A percentile compares a stretch with the other conserved stretches of the same genome.
Conservation (phyloP, 768 basidiomycete species). For the Cyathus striatus region DNA sequence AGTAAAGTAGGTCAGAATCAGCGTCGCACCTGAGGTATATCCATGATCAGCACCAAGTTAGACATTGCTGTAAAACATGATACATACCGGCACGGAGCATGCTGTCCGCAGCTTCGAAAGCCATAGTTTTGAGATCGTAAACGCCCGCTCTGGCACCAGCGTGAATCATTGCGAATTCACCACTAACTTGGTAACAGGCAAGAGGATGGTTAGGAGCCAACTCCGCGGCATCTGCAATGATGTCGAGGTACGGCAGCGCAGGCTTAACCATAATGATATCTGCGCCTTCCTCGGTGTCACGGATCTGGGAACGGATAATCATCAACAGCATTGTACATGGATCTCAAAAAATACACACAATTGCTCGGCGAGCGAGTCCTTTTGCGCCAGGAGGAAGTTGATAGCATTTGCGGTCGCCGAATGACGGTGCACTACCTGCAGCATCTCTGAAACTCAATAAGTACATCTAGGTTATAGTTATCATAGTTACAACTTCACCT, state of each 20-base stretch:
- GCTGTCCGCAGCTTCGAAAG: conserved; percentile 87
- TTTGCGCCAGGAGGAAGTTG: conserved; percentile 88
- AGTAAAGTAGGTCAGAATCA: conserved; percentile 94
- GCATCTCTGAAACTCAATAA: conserved; percentile 64
- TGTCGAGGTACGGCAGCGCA: conserved; percentile 91
- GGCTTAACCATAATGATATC: conserved; percentile 99
- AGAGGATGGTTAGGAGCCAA: conserved; percentile 84
- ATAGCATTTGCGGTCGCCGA: conserved; percentile 96
- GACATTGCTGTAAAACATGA: not conserved
- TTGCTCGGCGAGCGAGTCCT: conserved; percentile 88
- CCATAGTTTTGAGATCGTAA: conserved; percentile 90
- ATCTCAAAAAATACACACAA: conserved; percentile 49
- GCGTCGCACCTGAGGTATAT: conserved; percentile 64
- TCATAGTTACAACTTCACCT: conserved; percentile 40
- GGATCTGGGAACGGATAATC: conserved; percentile 47
- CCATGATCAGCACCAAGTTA: not conserved
- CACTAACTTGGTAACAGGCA: conserved; percentile 97
- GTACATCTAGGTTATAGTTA: not conserved
- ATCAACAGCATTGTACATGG: conserved; percentile 1
- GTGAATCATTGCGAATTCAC: conserved; percentile 96
- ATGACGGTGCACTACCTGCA: conserved; percentile 93
- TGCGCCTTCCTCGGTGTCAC: conserved; percentile 87
- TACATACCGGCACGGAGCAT: conserved; percentile 86
- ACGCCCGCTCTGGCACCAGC: conserved; percentile 92
- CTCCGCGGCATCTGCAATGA: conserved; percentile 82